These are phyloP conservation scores for Cystobasidiaceae sp. DNA, from an alignment of 1,284 basidiomycete species.

Conservation along the genomic window DNA sequence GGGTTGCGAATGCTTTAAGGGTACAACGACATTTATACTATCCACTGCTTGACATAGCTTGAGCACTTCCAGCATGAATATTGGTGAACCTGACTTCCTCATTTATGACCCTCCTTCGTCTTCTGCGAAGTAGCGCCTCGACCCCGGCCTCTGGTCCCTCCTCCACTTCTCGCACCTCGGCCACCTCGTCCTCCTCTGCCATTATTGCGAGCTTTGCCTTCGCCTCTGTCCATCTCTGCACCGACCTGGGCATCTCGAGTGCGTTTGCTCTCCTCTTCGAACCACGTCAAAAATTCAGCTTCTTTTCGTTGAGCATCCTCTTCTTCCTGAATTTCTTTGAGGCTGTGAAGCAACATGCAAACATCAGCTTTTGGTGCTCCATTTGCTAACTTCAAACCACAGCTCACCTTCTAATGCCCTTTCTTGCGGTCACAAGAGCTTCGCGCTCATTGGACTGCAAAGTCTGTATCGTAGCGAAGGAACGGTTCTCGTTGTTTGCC, in stretches of 20 bases:
- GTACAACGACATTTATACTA: too few species aligned
- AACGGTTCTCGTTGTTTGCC: conserved; percentile 44
- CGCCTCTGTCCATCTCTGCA: too few species aligned
- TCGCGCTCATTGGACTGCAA: conserved; percentile 60
- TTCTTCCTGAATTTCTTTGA: conserved; percentile 42
- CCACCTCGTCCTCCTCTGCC: conserved; percentile 12
- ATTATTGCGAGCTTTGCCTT: too few species aligned
- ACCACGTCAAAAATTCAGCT: conserved; percentile 42
- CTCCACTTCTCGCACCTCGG: conserved; percentile 12
- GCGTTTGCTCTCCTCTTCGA: conserved; percentile 38
- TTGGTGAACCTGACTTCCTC: too few species aligned
- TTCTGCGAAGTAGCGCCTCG: too few species aligned
- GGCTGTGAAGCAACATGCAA: conserved; percentile 33
- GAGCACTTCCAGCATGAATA: too few species aligned
- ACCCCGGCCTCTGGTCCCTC: neutral
- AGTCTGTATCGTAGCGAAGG: conserved; percentile 76
- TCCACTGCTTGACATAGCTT: too few species aligned
- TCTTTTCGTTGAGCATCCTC: conserved; percentile 38
- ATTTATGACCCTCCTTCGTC: too few species aligned
- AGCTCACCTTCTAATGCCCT: neutral
- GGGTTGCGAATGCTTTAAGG: too few species aligned
- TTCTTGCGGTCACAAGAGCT: conserved; percentile 35
- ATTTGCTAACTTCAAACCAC: neutral
- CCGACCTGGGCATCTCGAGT: neutral
- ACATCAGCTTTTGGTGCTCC: conserved; percentile 1